These are phyloP conservation scores for Cystofilobasidium capitatum DNA, from an alignment of 768 basidiomycete genomes.

Conservation along the genomic window DNA sequence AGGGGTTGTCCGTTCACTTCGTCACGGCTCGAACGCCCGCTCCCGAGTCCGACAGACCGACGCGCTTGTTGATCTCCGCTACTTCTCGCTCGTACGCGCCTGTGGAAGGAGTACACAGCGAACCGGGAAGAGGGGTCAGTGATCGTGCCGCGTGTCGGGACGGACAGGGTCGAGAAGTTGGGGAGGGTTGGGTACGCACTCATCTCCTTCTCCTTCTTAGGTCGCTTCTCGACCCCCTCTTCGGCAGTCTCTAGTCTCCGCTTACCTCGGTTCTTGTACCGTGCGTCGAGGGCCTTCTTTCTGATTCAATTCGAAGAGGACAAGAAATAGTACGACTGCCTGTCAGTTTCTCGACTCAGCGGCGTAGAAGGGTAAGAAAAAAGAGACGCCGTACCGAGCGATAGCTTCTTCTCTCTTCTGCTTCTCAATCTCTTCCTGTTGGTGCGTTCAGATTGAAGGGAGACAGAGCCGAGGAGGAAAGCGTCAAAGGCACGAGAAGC, in stretches of 20 bases:
- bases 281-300: neutral
- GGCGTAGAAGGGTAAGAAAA: neutral
- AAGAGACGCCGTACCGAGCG: conserved; percentile 10
- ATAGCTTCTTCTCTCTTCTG: conserved; percentile 24
- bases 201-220: neutral
- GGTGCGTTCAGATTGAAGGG: neutral
- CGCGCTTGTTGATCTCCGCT: conserved; percentile 24
- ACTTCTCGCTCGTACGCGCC: conserved; percentile 25
- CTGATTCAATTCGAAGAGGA: neutral
- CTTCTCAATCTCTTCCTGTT: conserved; percentile 21
- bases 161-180: neutral
- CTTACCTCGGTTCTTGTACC: neutral
- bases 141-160: neutral
- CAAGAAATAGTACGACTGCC: too few relatives aligned
- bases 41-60: conserved; percentile 18
- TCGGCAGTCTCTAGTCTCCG: neutral
- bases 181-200: neutral
- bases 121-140: neutral
- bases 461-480: too few relatives aligned
- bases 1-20: too few relatives aligned
- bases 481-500: too few relatives aligned
- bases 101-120: neutral
- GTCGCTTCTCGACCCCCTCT: too few relatives aligned
- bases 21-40: conserved; percentile 20
- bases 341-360: too few relatives aligned